Evolutionary conservation across 2,329 filamentous ascomycete genomes (phyloP), one percentile per base, ranked within the genome.

Genomic region (Beauveria brongniartii): DNA sequence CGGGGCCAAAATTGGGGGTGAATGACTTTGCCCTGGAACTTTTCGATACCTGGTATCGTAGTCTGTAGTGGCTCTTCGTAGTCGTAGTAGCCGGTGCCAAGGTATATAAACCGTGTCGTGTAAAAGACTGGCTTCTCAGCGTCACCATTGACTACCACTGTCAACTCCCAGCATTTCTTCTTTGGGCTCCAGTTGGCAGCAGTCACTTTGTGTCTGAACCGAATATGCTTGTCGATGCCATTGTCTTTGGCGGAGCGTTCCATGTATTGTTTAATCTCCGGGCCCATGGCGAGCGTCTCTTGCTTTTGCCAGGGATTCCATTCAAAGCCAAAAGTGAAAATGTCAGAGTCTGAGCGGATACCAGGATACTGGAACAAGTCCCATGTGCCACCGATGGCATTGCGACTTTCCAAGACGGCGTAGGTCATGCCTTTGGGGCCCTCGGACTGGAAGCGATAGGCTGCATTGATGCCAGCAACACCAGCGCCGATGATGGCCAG

Each of bases 1-100:
- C 85, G 76, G 0, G 88, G 87, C 87, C 87, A 90, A 40, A 89
- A 90, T 66, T 91, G 88, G 1, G 89, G 88, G 64, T 91, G 87
- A 2, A 89, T 76, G 14, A 84, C 74, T 43, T 61, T 67, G 46
- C 75, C 77, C 14, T 68, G 18, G 37, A 77, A 77, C 20, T 64
- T 66, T 0, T 70, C 65, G 16, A 77, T 67, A 5, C 75, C 75
- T 40, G 74, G 73, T 5, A 77, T 89, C 0, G 72, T 67, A 0
- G 81, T 72, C 59, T 80, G 67, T 26, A 89, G 73, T 0, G 86
- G 83, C 18, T 79, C 73, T 6, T 84, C 70, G 68, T 89, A 89
- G 70, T 88, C 80, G 72, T 89, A 90, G 72, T 90, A 90, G 1
- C 87, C 75, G 0, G 74, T 76, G 5, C 86, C 16, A 76, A 88